Evolutionary conservation across 345 rosid genomes (phyloP), one percentile per base, ranked within the genome.

Genomic region (Geranium brycei): DNA sequence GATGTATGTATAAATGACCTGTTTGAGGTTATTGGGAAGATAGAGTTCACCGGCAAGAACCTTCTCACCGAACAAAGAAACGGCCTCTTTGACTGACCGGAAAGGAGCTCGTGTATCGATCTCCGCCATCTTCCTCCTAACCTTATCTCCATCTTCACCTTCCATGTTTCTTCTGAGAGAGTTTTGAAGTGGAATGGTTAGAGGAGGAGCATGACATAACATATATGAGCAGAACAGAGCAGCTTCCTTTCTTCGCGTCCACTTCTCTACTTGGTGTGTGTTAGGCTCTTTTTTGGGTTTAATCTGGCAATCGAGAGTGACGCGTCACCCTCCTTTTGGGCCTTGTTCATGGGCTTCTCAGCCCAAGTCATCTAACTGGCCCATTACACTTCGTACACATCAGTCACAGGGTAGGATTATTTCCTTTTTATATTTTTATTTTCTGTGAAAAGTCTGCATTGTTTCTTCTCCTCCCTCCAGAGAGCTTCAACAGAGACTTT

Each of bases 201-300:
- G 60, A 55, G 19, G 51, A 23, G 28, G 28, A 23, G 2, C 28
- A 2, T 23, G 28, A 23, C 28, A 23, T 23, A 67, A 66, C 30
- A 66, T 56, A 53, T 51, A 28, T 47, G 41, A 55, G 63, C 18
- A 60, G n/a, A n/a, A n/a, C n/a, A n/a, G n/a, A n/a, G 59, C 8
- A 62, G 74, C 66, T 71, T 67, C 74, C 62, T 71, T 71, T 17
- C 74, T 66, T 71, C 32, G 74, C 74, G 70, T 71, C 70, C 74
- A 71, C 74, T 71, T 66, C 70, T 65, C 74, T 66, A 62, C 41
- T 35, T 35, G 41, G 41, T 35, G 41, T 35, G 41, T 35, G 41
- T 35, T 35, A 1, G 41, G 41, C 28, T 23, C 28, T 23, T 23
- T 23, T 23, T 23, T 2, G 28, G 41, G 41, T 35, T 35, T 4